Conservation (phyloP, 805 yeast species). For the Schwanniomyces occidentalis region DNA sequence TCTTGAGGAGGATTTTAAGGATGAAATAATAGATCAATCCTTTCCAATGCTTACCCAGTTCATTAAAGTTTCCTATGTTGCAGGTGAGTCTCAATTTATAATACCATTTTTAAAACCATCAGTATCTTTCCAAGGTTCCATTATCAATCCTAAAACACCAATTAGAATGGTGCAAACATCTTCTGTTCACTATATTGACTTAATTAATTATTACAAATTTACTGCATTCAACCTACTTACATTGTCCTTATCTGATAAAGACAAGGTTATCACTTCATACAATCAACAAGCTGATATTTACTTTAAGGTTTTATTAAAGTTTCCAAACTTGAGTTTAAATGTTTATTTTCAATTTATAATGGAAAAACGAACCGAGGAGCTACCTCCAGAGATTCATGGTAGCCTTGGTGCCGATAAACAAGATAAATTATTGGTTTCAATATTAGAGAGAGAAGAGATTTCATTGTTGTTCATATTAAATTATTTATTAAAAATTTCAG, state of each 20-base stretch:
- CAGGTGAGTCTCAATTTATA: slow-evolving; percentile 18
- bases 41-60: slow-evolving; percentile 18
- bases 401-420: background rate
- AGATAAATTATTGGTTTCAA: slow-evolving; percentile 3
- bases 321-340: slow-evolving; percentile 20
- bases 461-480: slow-evolving; percentile 28
- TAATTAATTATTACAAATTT: slow-evolving; percentile 26
- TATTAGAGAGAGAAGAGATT: slow-evolving; percentile 28
- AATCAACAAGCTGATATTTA: slow-evolving; percentile 21
- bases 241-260: slow-evolving; percentile 14
- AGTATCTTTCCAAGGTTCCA: slow-evolving; percentile 4
- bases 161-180: slow-evolving; percentile 14
- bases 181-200: slow-evolving; percentile 15
- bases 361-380: background rate
- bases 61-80: slow-evolving; percentile 14
- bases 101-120: slow-evolving; percentile 11
- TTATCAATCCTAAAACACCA: slow-evolving; percentile 23
- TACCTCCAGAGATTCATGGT: background rate
- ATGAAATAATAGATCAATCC: slow-evolving; percentile 1
- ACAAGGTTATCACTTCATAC: slow-evolving; percentile 8
- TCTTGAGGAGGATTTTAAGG: slow-evolving; percentile 1
- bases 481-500: slow-evolving; percentile 18
- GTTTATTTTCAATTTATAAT: slow-evolving; percentile 1
- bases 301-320: slow-evolving; percentile 21
- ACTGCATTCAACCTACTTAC: slow-evolving; percentile 27